Base-by-base conservation (phyloP, 345 rosid species). In the Rhizophora mangle region DNA sequence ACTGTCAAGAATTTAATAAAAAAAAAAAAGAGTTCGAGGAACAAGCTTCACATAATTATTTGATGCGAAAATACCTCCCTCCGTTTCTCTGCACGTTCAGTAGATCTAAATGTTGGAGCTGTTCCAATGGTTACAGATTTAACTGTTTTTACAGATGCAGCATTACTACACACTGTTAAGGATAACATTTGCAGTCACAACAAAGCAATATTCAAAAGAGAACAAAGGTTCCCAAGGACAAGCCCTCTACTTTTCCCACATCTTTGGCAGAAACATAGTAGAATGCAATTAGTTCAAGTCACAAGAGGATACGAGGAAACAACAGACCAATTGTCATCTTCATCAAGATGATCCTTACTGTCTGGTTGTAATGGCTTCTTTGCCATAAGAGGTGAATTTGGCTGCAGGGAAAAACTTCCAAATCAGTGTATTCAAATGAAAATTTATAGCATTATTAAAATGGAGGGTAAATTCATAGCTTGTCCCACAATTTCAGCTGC, bases 291-390 rank as follows among this genome's bases (percentile, higher is more conserved):
- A 32, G 4, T 34, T 51, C 6, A 22, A 46, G 11, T 43, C 54
- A 68, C 32, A 52, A 49, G 47, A 92, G 96, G 94, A 90, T 96
- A 96, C 94, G 97, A 90, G 81, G 99, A 96, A 72, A 91, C 74
- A 1, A 90, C 73, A 24, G 98, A 92, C 80, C 86, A 85, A 80
- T 58, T 84, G 80, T 96, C 99, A 36, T 88, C 99, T 0, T 95
- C 99, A 67, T 88, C 97, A 16, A 61, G 74, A 69, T 79, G 86
- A 85, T 88, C 86, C 85, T 76, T 87, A 63, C 76, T 70, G 76
- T 82, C 86, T 2, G 72, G 76, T 30, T 87, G 93, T 74, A 76
- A 76, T 5, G 82, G 76, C 80, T 80, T 92, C 86, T 81, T 87
- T 77, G 82, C 68, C 8, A 81, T 61, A 39, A 59, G 57, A 54